Evolutionary conservation across 345 rosid species (phyloP), one percentile per base, ranked within the genome.

Genomic region (Zanthoxylum bungeanum): DNA sequence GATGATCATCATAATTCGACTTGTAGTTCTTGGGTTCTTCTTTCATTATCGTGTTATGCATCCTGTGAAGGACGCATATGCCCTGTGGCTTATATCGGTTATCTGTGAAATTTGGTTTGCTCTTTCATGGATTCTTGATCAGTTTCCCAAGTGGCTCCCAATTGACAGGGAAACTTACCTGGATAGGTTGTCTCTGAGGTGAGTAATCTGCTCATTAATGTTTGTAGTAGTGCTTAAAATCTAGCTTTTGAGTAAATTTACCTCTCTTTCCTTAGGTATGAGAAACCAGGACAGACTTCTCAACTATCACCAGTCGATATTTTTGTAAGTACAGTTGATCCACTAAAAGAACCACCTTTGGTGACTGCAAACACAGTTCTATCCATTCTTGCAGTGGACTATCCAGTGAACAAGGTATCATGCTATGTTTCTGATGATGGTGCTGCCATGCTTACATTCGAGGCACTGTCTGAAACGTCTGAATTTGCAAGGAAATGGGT

Each of bases 351-450:
- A 72, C 85, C 92, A n/a, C 92, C 95, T 42, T 68, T 89, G 46
- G 79, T 84, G 63, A 87, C 92, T 24, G 90, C 90, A 73, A 89
- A 87, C 79, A 89, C 92, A 0, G 84, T 89, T 40, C 77, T 89
- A 9, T 89, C 92, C 40, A 83, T 87, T 66, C 90, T 89, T 14
- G 81, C 95, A 21, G 90, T 89, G 67, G 95, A 87, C 69, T 89
- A 87, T 73, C 95, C 95, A 3, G 85, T 86, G 14, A 86, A 87
- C 69, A 89, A 89, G 77, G 84, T 87, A 39, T 81, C 94, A 6
- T 87, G 94, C 58, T 89, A 89, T 62, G 87, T 89, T 57, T 89
- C 92, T 59, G 95, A 87, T 74, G 92, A 89, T 74, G 95, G 90
- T 65, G 85, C 92, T 53, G 86, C 92, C 22, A 86, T 90, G 88